Base-by-base conservation (phyloP, 2,329 filamentous ascomycete genomes). In the Aspergillus udagawae region DNA sequence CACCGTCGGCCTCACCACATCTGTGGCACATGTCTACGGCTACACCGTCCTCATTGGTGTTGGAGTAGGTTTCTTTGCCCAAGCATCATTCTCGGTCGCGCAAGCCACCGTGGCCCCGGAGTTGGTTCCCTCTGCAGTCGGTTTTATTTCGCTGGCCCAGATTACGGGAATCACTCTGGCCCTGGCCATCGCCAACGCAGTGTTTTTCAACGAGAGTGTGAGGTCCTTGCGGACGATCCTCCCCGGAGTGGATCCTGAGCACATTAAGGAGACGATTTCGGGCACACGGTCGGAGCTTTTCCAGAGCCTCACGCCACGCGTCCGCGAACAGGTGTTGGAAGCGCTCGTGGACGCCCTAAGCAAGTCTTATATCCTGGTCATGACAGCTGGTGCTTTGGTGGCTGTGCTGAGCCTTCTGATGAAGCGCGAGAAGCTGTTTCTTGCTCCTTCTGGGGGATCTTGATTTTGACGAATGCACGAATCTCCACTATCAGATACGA, bases 1-100 rank as follows among this genome's bases (percentile, higher is more conserved):
- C 54, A 64, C 51, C 14, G 53, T 65, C 28, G 21, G 47, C 9
- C 42, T 47, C 8, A 51, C 54, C 17, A 64, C 62, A 44, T 56
- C 61, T n/a, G 55, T 58, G 17, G 45, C 56, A 17, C 54, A 59
- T 3, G 60, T 72, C 41, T 72, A 72, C 55, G 67, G 65, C 17
- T 70, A 63, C 57, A 66, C 61, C 2, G 65, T 79, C 12, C 58
- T 82, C 3, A 56, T 80, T 1, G 79, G 74, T 1, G 60, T 75
- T 7, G 78, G 79, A 0, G 66, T 67, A 8, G 54, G 51, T 1
- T 25, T 29, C 20, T 57, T 49, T 35, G 55, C 38, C 1, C 57
- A 61, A 41, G 61, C 55, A 7, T 51, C 41, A 5, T 61, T 52
- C 25, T 44, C 47, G 2, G 56, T 63, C 3, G 51, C 45, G 25